Conservation (phyloP, 2,329 filamentous ascomycete species). For the Trichoderma atrobrunneum region DNA sequence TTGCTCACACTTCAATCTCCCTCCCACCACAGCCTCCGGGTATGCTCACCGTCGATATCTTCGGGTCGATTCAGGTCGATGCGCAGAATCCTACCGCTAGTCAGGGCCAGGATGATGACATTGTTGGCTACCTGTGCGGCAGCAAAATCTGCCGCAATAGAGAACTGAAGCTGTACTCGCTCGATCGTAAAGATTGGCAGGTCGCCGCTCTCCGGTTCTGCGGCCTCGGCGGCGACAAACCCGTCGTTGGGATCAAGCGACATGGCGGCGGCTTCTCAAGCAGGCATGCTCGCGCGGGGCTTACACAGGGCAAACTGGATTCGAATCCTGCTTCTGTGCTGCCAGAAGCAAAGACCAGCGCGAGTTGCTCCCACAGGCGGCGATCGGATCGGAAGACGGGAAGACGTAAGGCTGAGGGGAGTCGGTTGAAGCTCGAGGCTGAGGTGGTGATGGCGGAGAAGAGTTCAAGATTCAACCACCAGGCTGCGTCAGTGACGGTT, state of each 20-base stretch:
- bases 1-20: neutral
- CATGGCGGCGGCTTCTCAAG: slow-evolving; percentile 29
- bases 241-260: slow-evolving; percentile 51
- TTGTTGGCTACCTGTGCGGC: slow-evolving; percentile 97
- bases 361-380: neutral
- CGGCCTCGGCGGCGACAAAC: slow-evolving; percentile 67
- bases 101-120: slow-evolving; percentile 86
- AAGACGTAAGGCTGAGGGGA: neutral
- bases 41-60: slow-evolving; percentile 77
- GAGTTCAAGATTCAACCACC: neutral
- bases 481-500: slow-evolving; percentile 17
- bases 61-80: slow-evolving; percentile 92
- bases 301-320: neutral
- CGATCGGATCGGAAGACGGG: neutral
- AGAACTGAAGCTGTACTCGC: slow-evolving; percentile 88
- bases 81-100: slow-evolving; percentile 85
- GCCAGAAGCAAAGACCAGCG: neutral
- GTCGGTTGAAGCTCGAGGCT: neutral
- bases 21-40: neutral
- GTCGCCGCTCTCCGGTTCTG: slow-evolving; percentile 56
- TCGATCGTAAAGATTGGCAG: slow-evolving; percentile 94
- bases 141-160: slow-evolving; percentile 91
- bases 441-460: neutral
- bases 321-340: neutral
- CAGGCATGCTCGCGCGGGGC: slow-evolving; percentile 21